These are phyloP conservation scores for Ceratocystis colombiana DNA, from an alignment of 2,329 filamentous ascomycete species.

Conservation along the genomic window DNA sequence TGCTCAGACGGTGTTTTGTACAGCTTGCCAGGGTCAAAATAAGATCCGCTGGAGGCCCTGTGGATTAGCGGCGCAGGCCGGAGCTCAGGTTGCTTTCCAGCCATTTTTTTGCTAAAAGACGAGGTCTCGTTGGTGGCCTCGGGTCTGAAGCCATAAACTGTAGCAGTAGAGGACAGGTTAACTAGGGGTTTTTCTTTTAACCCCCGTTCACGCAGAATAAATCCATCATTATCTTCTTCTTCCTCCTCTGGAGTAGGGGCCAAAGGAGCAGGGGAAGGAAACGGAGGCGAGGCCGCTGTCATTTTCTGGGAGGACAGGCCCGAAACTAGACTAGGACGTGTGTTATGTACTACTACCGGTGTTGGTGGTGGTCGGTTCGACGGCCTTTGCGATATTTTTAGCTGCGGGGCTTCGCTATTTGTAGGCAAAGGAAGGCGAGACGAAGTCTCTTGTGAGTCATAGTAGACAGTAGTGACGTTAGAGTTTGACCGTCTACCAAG, in stretches of 20 bases:
- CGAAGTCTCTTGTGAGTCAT: conserved; percentile 29
- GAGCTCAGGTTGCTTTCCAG: conserved; percentile 40
- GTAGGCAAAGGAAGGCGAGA: background rate
- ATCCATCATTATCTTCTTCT: conserved; percentile 11
- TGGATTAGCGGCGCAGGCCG: conserved; percentile 9
- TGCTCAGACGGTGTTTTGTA: background rate
- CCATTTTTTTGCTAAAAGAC: conserved; percentile 38
- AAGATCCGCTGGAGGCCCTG: conserved; percentile 11
- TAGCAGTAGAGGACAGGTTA: background rate
- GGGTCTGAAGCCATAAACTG: background rate
- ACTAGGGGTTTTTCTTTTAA: background rate
- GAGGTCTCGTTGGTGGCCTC: background rate
- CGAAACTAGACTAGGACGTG: background rate
- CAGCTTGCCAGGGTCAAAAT: background rate
- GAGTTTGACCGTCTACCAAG: conserved; percentile 26
- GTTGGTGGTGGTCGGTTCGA: background rate
- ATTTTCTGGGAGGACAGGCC: background rate
- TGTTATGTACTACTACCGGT: conserved; percentile 20
- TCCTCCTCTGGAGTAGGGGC: conserved; percentile 20
- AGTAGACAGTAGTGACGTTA: conserved; percentile 30
- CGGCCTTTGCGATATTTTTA: background rate
- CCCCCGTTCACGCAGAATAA: background rate
- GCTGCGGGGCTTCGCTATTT: background rate
- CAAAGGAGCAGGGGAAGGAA: conserved; percentile 7
- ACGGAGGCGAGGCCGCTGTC: conserved; percentile 2